Evolutionary conservation across 2,329 filamentous ascomycete species (phyloP).

Genomic region (Blumeria graminis): DNA sequence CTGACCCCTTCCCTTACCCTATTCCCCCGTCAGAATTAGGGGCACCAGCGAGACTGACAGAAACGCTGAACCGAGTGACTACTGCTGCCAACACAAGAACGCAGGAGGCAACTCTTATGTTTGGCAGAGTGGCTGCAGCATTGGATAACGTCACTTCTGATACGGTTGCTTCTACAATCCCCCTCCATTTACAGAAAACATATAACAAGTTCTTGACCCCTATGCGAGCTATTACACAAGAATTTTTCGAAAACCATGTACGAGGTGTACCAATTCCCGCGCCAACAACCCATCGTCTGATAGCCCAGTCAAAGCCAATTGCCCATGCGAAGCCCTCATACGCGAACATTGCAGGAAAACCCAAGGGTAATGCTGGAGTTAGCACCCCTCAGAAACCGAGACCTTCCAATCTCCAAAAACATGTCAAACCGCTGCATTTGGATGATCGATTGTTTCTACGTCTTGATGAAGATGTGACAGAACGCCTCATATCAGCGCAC

Average conservation of each 20-base stretch:
- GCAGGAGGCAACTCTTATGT: not conserved
- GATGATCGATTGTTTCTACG: not conserved
- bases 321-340: not conserved
- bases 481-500: not conserved
- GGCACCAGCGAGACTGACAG: too few species aligned
- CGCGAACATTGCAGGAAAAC: not conserved
- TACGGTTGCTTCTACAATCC: not conserved
- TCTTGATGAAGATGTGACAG: not conserved
- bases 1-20: too few species aligned
- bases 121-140: not conserved
- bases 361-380: not conserved
- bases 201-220: not conserved
- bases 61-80: not conserved
- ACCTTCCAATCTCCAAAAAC: not conserved
- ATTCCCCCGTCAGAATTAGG: too few species aligned
- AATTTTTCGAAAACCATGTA: not conserved
- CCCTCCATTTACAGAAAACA: too few species aligned
- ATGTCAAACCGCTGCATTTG: not conserved
- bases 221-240: not conserved
- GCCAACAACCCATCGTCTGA: not conserved
- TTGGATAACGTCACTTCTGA: not conserved
- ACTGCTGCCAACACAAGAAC: not conserved
- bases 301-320: not conserved
- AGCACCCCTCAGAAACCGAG: not conserved
- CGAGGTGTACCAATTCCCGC: not conserved